A percentile compares a stretch with the other conserved stretches of the same genome.
phyloP scores from a whole-genome alignment of 768 basidiomycete genomes.

The Exidia glandulosa region DNA sequence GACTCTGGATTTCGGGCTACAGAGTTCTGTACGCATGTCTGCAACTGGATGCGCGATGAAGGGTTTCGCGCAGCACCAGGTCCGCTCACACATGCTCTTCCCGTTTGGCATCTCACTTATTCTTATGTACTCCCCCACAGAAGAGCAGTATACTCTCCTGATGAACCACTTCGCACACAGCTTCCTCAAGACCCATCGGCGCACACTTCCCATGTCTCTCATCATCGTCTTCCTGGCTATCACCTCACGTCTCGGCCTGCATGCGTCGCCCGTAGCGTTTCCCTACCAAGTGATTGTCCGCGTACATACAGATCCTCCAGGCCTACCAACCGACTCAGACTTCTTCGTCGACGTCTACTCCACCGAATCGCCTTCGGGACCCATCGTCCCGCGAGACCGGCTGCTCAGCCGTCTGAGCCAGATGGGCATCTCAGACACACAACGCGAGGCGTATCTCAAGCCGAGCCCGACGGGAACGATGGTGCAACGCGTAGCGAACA shows the following conservation, averaged over 20 bases:
- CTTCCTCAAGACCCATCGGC: constrained; percentile 39
- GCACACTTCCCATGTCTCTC: constrained; percentile 48
- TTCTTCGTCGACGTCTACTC: constrained; percentile 35
- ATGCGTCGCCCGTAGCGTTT: constrained; percentile 43
- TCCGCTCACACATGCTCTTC: constrained; percentile 16
- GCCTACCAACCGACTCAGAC: constrained; percentile 18
- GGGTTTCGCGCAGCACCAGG: constrained; percentile 36
- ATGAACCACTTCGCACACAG: constrained; percentile 48
- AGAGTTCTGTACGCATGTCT: constrained; percentile 34
- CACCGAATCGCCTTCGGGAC: constrained; percentile 6
- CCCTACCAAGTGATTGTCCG: constrained; percentile 45
- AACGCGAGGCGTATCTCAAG: not conserved
- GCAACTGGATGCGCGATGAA: constrained; percentile 36
- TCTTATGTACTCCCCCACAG: constrained; percentile 15
- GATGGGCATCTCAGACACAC: not conserved
- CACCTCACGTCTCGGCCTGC: constrained; percentile 38
- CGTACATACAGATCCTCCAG: constrained; percentile 26
- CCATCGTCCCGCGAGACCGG: not conserved
- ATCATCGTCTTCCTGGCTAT: constrained; percentile 48
- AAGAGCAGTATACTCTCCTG: constrained; percentile 30
- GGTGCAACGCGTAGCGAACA: not conserved
- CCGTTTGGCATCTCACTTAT: not conserved
- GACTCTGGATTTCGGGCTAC: constrained; percentile 20
- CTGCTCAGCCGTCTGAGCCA: not conserved
- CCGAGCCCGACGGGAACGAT: not conserved